phyloP scores from a whole-genome alignment of 257 asterid genomes.

The Solanum megistacrolobum region DNA sequence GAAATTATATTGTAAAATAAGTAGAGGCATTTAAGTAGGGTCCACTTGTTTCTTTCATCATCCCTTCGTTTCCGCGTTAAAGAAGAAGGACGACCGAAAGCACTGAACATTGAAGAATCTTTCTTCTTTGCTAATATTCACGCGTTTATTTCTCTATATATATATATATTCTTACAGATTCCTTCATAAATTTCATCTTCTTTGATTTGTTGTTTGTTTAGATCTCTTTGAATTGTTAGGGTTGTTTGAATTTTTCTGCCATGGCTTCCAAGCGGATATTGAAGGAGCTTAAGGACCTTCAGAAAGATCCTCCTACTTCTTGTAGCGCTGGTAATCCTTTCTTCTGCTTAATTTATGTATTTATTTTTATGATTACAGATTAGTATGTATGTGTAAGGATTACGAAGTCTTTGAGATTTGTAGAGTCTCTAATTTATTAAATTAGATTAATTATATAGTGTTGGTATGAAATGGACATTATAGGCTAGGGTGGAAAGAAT shows the following conservation, averaged over 20 bases:
- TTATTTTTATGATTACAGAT: background rate
- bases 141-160: background rate
- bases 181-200: background rate
- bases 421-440: background rate
- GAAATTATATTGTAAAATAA: background rate
- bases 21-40: background rate
- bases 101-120: background rate
- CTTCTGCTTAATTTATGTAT: background rate
- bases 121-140: background rate
- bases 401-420: background rate
- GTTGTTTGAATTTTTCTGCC: background rate
- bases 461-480: background rate
- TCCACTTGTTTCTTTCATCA: background rate
- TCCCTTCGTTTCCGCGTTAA: background rate
- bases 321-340: background rate
- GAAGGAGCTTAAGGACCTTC: slow-evolving; percentile 1
- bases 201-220: background rate
- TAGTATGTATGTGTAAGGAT: background rate
- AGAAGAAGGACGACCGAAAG: background rate
- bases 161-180: background rate
- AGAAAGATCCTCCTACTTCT: slow-evolving; percentile 1
- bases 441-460: background rate
- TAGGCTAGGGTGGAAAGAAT: background rate
- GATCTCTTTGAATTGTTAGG: background rate
- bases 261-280: slow-evolving; percentile 1